phyloP scores from a whole-genome alignment of 1,284 basidiomycete species.

The Moesziomyces globuligerus region DNA sequence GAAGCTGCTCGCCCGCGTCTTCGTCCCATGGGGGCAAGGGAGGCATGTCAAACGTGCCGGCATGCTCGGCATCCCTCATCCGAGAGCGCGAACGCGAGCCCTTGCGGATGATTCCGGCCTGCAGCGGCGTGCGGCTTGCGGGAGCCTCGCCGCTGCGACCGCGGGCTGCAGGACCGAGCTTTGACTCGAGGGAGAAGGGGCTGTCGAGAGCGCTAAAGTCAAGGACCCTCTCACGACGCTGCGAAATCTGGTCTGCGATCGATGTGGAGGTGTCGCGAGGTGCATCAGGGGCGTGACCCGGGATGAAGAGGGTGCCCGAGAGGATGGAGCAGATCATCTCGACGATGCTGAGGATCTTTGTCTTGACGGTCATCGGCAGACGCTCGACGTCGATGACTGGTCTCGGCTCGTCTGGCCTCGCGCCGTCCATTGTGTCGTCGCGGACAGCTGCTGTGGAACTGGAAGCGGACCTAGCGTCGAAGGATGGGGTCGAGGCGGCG shows the following conservation, averaged over 20 bases:
- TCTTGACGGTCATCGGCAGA: conserved; percentile 39
- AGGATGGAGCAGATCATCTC: conserved; percentile 59
- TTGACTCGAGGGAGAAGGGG: conserved; percentile 18
- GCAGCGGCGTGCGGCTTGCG: conserved; percentile 10
- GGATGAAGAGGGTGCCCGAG: conserved; percentile 45
- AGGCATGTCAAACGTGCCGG: conserved; percentile 12
- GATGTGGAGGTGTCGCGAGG: not conserved
- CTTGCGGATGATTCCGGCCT: conserved; percentile 46
- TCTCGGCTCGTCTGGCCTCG: not conserved
- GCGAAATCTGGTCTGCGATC: conserved; percentile 32
- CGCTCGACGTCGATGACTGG: conserved; percentile 21
- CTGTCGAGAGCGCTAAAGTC: conserved; percentile 27
- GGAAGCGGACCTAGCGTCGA: not conserved
- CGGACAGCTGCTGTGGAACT: not conserved
- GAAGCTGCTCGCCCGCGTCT: conserved; percentile 16
- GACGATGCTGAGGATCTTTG: conserved; percentile 49
- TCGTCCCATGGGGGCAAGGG: conserved; percentile 41
- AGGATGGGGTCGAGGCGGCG: conserved; percentile 1
- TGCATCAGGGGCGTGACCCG: conserved; percentile 21
- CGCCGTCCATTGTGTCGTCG: not conserved
- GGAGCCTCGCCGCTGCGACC: conserved; percentile 14
- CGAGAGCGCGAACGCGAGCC: conserved; percentile 40
- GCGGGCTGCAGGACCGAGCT: conserved; percentile 3
- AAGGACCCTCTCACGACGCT: conserved; percentile 37
- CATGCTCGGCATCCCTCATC: conserved; percentile 21